These are phyloP conservation scores for Cyclotella baltica DNA, from an alignment of 108 stramenopile genomes.

Conservation along the genomic window DNA sequence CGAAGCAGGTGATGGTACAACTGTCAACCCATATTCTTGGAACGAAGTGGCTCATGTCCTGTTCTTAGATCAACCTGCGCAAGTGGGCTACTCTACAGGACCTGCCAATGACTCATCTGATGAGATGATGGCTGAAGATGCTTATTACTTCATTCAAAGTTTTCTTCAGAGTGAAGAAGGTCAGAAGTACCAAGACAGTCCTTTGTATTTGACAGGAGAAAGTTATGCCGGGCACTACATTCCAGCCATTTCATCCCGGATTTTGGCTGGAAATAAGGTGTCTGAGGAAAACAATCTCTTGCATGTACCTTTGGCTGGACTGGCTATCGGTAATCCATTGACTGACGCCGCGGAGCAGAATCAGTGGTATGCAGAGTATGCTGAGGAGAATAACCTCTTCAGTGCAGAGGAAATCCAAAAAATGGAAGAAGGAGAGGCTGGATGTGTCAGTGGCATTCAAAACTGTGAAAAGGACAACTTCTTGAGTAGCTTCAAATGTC, in stretches of 20 bases:
- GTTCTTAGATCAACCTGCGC: conserved; percentile 98
- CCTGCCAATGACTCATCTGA: conserved; percentile 79
- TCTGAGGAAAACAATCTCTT: conserved; percentile 51
- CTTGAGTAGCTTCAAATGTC: conserved; percentile 78
- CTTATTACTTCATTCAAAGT: conserved; percentile 93
- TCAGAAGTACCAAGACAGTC: conserved; percentile 74
- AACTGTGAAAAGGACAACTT: conserved; percentile 80
- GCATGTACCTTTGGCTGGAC: conserved; percentile 80
- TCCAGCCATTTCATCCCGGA: conserved; percentile 85
- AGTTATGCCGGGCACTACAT: conserved; percentile 98
- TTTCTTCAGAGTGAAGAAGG: conserved; percentile 90
- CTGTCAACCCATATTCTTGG: conserved; percentile 92
- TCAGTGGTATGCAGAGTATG: conserved; percentile 93
- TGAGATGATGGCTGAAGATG: conserved; percentile 94
- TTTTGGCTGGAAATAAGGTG: conserved; percentile 72
- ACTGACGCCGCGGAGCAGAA: conserved; percentile 95
- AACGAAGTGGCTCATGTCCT: conserved; percentile 95
- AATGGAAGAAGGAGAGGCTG: conserved; percentile 55
- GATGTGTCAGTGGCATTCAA: conserved; percentile 81
- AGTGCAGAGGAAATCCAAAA: conserved; percentile 43
- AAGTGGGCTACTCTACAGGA: conserved; percentile 97
- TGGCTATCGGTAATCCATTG: conserved; percentile 96
- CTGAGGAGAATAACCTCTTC: conserved; percentile 89
- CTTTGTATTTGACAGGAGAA: conserved; percentile 86
- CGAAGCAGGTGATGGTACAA: conserved; percentile 87